Conservation (phyloP, 306 rosid genomes). For the Rosa rugosa region DNA sequence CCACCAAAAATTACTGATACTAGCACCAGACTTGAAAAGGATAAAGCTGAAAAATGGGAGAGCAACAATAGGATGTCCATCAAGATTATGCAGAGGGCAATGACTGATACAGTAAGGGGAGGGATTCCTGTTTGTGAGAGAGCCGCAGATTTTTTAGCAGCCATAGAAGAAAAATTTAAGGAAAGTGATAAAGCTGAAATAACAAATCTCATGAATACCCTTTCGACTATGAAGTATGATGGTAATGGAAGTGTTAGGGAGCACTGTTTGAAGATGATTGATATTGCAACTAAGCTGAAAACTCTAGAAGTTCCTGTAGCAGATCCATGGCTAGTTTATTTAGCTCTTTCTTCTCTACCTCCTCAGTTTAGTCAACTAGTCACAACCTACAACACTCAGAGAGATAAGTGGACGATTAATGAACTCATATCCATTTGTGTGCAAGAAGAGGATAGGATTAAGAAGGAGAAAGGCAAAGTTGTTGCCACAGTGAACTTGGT, state of each 20-base stretch:
- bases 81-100: not conserved
- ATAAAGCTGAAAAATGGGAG: not conserved
- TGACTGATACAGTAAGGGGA: not conserved
- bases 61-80: not conserved
- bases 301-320: not conserved
- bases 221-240: not conserved
- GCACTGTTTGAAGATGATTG: not conserved
- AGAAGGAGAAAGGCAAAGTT: not conserved
- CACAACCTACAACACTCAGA: not conserved
- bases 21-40: not conserved
- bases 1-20: not conserved
- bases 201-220: not conserved
- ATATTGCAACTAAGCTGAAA: not conserved
- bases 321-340: not conserved
- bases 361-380: not conserved
- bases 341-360: not conserved
- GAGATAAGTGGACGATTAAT: not conserved
- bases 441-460: not conserved
- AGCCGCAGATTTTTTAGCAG: not conserved
- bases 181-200: conserved; percentile 6
- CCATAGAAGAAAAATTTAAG: not conserved
- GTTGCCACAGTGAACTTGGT: not conserved
- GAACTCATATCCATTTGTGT: not conserved
- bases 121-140: not conserved
- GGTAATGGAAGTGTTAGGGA: not conserved